A percentile compares a stretch with the other conserved stretches of the same genome.
Conservation (phyloP, 192 early-diverging fungal genomes). For the Chytriomyces hyalinus region DNA sequence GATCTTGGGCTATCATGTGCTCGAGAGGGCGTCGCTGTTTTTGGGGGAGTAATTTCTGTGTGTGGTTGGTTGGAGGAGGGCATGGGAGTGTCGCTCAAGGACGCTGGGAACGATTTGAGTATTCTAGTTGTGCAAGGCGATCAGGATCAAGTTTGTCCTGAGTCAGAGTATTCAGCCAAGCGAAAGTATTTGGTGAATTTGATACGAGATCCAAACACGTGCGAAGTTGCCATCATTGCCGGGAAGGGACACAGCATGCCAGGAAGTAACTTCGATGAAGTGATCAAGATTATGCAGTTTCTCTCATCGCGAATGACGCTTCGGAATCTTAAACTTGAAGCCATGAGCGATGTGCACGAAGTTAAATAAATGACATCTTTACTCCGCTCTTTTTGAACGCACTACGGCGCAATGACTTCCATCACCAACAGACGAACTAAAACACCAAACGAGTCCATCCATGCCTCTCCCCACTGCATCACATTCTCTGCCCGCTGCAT, state of each 20-base stretch:
- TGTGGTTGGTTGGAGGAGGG: slow-evolving; percentile 55
- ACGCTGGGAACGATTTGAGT: slow-evolving; percentile 25
- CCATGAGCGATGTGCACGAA: slow-evolving; percentile 70
- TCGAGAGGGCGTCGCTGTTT: neutral
- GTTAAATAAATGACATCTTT: slow-evolving; percentile 47
- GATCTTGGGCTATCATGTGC: slow-evolving; percentile 60
- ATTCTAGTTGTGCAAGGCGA: slow-evolving; percentile 68
- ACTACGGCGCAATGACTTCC: slow-evolving; percentile 2
- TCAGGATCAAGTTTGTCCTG: slow-evolving; percentile 53
- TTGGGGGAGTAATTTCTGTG: slow-evolving; percentile 65
- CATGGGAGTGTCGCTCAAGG: slow-evolving; percentile 28
- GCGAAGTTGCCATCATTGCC: slow-evolving; percentile 50
- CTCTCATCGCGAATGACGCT: slow-evolving; percentile 60
- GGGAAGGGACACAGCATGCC: slow-evolving; percentile 69
- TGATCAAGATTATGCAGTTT: slow-evolving; percentile 67
- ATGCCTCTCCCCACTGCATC: neutral
- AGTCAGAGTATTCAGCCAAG: slow-evolving; percentile 25
- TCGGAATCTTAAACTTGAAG: slow-evolving; percentile 61
- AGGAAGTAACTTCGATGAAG: slow-evolving; percentile 51
- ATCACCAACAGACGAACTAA: slow-evolving; percentile 3
- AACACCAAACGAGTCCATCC: slow-evolving; percentile 25
- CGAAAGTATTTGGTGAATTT: slow-evolving; percentile 2
- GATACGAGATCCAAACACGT: slow-evolving; percentile 35
- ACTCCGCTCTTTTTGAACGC: neutral
- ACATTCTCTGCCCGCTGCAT: slow-evolving; percentile 1